Percentiles rank a stretch among this genome's conserved stretches.
Conservation (phyloP, 2,329 filamentous ascomycete genomes). For the Penicillium sp. region DNA sequence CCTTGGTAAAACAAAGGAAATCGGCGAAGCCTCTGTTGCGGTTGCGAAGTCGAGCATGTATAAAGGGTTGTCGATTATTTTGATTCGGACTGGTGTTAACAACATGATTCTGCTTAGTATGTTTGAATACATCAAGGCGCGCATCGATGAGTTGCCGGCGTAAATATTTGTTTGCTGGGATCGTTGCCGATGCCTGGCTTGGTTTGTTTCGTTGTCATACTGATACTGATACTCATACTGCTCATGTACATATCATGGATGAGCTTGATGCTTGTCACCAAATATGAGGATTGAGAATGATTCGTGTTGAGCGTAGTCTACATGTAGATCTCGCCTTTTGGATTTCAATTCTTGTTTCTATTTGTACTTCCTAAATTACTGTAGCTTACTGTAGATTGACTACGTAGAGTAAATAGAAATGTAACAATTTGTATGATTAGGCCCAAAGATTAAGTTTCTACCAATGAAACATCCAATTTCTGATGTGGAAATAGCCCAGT, state of each 20-base stretch:
- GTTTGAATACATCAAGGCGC: conserved; percentile 51
- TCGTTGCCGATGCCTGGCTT: no score
- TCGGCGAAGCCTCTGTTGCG: conserved; percentile 45
- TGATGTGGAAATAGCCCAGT: no score
- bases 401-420: no score
- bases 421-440: no score
- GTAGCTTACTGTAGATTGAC: no score
- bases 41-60: conserved; percentile 51
- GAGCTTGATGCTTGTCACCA: conserved; percentile 25
- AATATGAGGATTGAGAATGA: conserved; percentile 25
- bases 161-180: conserved; percentile 11
- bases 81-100: conserved; percentile 51
- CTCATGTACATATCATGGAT: conserved; percentile 27
- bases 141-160: conserved; percentile 46
- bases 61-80: conserved; percentile 53
- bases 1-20: conserved; percentile 47
- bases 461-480: no score
- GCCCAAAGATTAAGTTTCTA: no score
- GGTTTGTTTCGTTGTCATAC: conserved; percentile 9
- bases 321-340: no score
- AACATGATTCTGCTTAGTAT: conserved; percentile 55
- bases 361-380: no score
- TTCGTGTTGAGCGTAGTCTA: no score
- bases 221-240: no score
- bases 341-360: no score